Percentiles rank a stretch among this genome's conserved stretches.
Evolutionary conservation across 164 flowering plant species (phyloP).

Genomic region (Vitis rotundifolia): DNA sequence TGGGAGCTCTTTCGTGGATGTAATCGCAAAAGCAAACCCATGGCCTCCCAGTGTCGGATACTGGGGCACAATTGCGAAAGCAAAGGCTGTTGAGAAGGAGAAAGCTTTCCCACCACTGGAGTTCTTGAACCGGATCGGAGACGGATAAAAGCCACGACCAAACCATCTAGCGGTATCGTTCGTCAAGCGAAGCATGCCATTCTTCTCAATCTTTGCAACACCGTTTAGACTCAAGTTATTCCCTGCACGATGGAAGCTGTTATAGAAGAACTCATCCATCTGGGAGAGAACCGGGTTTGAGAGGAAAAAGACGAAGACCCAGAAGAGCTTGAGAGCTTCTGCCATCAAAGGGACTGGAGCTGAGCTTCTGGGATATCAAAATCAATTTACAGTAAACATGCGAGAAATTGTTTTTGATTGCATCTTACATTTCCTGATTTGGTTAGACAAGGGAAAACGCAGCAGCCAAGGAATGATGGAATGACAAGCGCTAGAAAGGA

Average conservation of each 20-base stretch:
- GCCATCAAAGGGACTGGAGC: conserved; percentile 11
- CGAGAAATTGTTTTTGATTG: no score
- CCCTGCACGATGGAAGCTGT: conserved; percentile 31
- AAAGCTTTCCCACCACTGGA: conserved; percentile 24
- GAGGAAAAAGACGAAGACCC: conserved; percentile 24
- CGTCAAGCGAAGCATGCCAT: conserved; percentile 56
- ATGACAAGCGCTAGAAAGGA: no score
- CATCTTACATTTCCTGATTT: no score
- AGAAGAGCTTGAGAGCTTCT: conserved; percentile 16
- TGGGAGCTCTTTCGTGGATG: conserved; percentile 33
- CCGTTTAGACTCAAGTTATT: conserved; percentile 42
- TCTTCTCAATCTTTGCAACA: conserved; percentile 37
- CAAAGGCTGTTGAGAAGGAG: conserved; percentile 74
- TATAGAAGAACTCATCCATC: conserved; percentile 34
- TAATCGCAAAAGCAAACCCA: conserved; percentile 63
- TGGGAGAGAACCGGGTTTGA: conserved; percentile 29
- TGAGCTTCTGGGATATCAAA: not conserved
- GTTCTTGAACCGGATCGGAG: conserved; percentile 50
- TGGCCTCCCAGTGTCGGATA: conserved; percentile 55
- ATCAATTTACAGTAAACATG: no score
- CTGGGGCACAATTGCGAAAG: conserved; percentile 54
- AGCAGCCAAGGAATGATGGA: no score
- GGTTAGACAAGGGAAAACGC: no score
- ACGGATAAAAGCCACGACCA: conserved; percentile 66
- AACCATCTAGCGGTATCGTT: conserved; percentile 29